Evolutionary conservation across 441 rosid species (phyloP).

Genomic region (Erodium moschatum): DNA sequence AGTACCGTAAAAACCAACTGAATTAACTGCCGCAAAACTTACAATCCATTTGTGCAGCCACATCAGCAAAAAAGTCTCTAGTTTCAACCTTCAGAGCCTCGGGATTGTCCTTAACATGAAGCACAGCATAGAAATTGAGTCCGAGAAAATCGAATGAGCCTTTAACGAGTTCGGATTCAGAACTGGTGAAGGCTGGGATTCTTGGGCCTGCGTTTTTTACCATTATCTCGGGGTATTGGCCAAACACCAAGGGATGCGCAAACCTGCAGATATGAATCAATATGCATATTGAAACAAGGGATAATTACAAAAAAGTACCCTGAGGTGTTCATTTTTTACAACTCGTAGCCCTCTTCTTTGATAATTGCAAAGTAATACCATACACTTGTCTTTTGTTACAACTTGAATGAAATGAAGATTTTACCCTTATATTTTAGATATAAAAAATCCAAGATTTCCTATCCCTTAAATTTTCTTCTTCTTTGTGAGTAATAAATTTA

Average conservation of each 20-base stretch:
- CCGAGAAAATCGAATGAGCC: conserved; percentile 20
- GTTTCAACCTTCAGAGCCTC: conserved; percentile 9
- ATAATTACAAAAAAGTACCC: too few relatives aligned
- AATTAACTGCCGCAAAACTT: background rate
- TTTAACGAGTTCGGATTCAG: conserved; percentile 18
- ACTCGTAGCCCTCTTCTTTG: too few relatives aligned
- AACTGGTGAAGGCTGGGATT: conserved; percentile 20
- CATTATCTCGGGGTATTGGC: conserved; percentile 23
- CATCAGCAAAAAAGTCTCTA: conserved; percentile 18
- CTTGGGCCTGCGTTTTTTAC: conserved; percentile 20
- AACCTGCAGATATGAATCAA: conserved; percentile 17
- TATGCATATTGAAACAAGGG: background rate
- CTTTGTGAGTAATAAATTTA: too few relatives aligned
- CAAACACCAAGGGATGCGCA: conserved; percentile 20
- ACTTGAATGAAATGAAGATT: too few relatives aligned
- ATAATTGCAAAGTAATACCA: too few relatives aligned
- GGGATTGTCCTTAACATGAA: conserved; percentile 12
- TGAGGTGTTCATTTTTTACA: too few relatives aligned
- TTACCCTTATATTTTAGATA: too few relatives aligned
- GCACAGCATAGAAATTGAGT: conserved; percentile 16
- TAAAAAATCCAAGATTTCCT: too few relatives aligned
- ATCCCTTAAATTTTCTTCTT: too few relatives aligned
- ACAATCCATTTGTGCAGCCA: conserved; percentile 12
- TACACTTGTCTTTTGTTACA: too few relatives aligned
- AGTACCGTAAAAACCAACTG: background rate